Evolutionary conservation across 2,329 filamentous ascomycete genomes (phyloP).

Genomic region (Botryosphaeria dothidea): DNA sequence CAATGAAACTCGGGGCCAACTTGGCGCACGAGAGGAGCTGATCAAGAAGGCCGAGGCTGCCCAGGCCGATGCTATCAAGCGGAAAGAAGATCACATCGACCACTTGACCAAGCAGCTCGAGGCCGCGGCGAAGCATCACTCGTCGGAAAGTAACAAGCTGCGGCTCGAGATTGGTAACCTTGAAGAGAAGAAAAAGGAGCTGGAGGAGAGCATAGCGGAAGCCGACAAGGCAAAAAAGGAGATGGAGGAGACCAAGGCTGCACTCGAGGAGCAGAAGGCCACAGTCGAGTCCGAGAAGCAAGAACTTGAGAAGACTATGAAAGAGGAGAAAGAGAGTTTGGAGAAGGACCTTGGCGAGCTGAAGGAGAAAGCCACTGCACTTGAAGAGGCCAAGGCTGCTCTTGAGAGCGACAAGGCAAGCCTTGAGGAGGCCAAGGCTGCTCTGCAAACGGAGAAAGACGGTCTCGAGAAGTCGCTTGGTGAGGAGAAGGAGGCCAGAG

Average conservation of each 20-base stretch:
- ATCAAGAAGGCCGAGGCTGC: slow-evolving; percentile 51
- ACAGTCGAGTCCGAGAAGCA: slow-evolving; percentile 46
- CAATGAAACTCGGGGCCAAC: slow-evolving; percentile 52
- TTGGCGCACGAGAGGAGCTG: slow-evolving; percentile 51
- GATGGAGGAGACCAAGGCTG: slow-evolving; percentile 32
- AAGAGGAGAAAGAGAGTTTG: slow-evolving; percentile 34
- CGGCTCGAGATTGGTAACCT: slow-evolving; percentile 53
- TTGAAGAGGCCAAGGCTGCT: slow-evolving; percentile 47
- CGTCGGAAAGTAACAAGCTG: slow-evolving; percentile 52
- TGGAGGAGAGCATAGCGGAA: slow-evolving; percentile 48
- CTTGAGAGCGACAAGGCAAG: slow-evolving; percentile 46
- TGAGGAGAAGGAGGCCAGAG: slow-evolving; percentile 38
- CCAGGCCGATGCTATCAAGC: slow-evolving; percentile 52
- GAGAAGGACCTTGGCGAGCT: slow-evolving; percentile 45
- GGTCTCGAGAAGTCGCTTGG: slow-evolving; percentile 40
- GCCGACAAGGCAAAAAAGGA: slow-evolving; percentile 46
- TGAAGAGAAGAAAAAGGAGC: slow-evolving; percentile 54
- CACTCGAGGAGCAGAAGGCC: slow-evolving; percentile 34
- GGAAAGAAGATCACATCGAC: slow-evolving; percentile 56
- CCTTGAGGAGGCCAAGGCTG: slow-evolving; percentile 31
- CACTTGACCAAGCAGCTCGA: slow-evolving; percentile 53
- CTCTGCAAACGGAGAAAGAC: slow-evolving; percentile 34
- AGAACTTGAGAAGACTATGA: slow-evolving; percentile 44
- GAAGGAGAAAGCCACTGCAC: slow-evolving; percentile 44
- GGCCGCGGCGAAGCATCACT: slow-evolving; percentile 51